Conservation (phyloP, 2,329 filamentous ascomycete genomes). For the Dryadomyces sulphureus region DNA sequence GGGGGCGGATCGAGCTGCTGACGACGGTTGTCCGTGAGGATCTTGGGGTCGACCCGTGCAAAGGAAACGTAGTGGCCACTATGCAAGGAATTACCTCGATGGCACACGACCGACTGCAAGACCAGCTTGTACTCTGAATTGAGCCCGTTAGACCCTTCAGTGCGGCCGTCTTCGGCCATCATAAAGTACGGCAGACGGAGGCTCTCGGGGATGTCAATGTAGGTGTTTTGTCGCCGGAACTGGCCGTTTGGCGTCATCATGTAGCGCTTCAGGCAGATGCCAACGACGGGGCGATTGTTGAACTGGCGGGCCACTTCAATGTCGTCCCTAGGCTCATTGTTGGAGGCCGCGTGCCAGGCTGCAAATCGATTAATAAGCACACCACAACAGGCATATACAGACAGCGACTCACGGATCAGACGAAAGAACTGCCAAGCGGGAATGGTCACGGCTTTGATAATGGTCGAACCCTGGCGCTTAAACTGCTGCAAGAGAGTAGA, state of each 20-base stretch:
- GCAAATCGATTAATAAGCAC: not conserved
- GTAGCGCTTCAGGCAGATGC: constrained; percentile 88
- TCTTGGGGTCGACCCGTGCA: constrained; percentile 55
- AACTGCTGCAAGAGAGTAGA: constrained; percentile 27
- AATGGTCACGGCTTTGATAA: constrained; percentile 75
- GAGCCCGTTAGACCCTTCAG: constrained; percentile 44
- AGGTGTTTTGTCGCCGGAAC: constrained; percentile 60
- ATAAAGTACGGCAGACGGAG: constrained; percentile 85
- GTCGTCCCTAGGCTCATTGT: constrained; percentile 44
- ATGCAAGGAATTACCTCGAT: constrained; percentile 71
- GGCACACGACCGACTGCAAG: constrained; percentile 82
- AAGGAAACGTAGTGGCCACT: constrained; percentile 88
- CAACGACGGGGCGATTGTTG: constrained; percentile 69
- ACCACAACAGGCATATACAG: not conserved
- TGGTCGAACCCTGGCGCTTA: constrained; percentile 31
- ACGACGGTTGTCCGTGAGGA: constrained; percentile 43
- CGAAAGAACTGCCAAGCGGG: constrained; percentile 97
- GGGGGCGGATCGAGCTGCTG: constrained; percentile 43
- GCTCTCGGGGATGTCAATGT: constrained; percentile 73
- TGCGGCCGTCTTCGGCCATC: constrained; percentile 54
- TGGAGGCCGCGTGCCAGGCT: constrained; percentile 69
- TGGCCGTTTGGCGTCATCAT: constrained; percentile 55
- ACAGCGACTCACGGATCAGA: constrained; percentile 54
- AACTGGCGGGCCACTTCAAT: constrained; percentile 82
- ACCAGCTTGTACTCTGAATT: constrained; percentile 88